Conservation (phyloP, 2,329 filamentous ascomycete species). For the Ceratocystis colombiana region DNA sequence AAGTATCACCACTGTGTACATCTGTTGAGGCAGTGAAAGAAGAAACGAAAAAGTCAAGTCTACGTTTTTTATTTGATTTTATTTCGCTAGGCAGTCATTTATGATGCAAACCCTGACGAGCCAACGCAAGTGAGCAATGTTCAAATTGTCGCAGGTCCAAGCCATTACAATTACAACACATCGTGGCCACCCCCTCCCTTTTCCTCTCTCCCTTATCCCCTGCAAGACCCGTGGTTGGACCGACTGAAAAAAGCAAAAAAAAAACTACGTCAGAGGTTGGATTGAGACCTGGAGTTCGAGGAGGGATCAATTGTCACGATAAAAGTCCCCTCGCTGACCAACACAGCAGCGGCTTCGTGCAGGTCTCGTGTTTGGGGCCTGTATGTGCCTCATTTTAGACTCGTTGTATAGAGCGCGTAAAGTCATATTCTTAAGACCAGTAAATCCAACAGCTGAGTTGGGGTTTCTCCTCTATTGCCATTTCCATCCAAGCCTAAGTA, state of each 20-base stretch:
- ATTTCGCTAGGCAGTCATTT: too few species aligned
- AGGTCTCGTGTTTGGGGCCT: not conserved
- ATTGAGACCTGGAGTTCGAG: not conserved
- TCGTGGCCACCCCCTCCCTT: not conserved
- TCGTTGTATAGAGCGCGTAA: not conserved
- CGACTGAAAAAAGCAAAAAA: not conserved
- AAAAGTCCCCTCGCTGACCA: not conserved
- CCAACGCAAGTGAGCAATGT: too few species aligned
- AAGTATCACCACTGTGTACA: not conserved
- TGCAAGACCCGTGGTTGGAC: not conserved
- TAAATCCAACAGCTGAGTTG: too few species aligned
- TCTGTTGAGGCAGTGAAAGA: not conserved
- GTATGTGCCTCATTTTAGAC: not conserved
- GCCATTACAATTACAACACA: not conserved
- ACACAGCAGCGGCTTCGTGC: not conserved
- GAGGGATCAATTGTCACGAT: not conserved
- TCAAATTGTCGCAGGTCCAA: too few species aligned
- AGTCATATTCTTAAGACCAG: too few species aligned
- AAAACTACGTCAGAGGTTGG: conserved; percentile 1
- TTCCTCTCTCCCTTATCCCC: not conserved
- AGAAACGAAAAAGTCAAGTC: too few species aligned
- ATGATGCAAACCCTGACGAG: too few species aligned
- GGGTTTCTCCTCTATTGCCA: not conserved
- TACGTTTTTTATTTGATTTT: too few species aligned
- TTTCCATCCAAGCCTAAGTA: not conserved